Percentiles rank a stretch among this genome's conserved stretches.
phyloP scores from a whole-genome alignment of 1,284 basidiomycete genomes.

The Tetrapyrgos nigripes region DNA sequence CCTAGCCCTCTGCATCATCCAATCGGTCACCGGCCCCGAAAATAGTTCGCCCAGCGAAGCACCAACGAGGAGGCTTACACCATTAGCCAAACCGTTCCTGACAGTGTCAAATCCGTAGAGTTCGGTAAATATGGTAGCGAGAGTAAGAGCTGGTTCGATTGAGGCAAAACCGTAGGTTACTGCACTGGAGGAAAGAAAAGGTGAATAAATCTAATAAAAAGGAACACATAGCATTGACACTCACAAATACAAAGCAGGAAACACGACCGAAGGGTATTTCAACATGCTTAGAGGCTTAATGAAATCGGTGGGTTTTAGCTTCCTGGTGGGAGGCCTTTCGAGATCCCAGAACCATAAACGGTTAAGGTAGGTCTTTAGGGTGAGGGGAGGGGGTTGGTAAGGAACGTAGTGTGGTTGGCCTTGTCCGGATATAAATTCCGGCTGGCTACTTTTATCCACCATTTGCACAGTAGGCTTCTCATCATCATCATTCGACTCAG shows the following conservation, averaged over 20 bases:
- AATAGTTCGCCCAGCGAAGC: slow-evolving; percentile 38
- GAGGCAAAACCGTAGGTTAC: slow-evolving; percentile 42
- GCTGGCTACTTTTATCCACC: too few species aligned
- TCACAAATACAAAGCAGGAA: slow-evolving; percentile 42
- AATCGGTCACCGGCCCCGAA: slow-evolving; percentile 40
- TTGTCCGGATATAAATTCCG: too few species aligned
- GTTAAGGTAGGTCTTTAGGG: slow-evolving; percentile 27
- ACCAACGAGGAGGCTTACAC: slow-evolving; percentile 40
- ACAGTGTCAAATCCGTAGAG: slow-evolving; percentile 40
- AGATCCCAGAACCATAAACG: slow-evolving; percentile 36
- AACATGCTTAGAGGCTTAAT: slow-evolving; percentile 41
- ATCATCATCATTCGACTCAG: too few species aligned
- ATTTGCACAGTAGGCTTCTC: too few species aligned
- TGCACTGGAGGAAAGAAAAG: slow-evolving; percentile 24
- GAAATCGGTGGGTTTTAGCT: slow-evolving; percentile 32
- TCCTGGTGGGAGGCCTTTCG: slow-evolving; percentile 31
- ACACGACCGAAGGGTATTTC: slow-evolving; percentile 40
- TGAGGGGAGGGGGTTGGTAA: slow-evolving; percentile 34
- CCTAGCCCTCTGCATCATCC: slow-evolving; percentile 40
- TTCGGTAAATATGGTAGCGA: slow-evolving; percentile 39
- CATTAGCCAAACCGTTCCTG: slow-evolving; percentile 41
- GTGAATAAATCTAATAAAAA: background rate
- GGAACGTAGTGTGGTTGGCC: too few species aligned
- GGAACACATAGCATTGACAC: slow-evolving; percentile 6
- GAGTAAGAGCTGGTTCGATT: slow-evolving; percentile 41